Base-by-base conservation (phyloP, 345 rosid species). In the Clausena lansium region DNA sequence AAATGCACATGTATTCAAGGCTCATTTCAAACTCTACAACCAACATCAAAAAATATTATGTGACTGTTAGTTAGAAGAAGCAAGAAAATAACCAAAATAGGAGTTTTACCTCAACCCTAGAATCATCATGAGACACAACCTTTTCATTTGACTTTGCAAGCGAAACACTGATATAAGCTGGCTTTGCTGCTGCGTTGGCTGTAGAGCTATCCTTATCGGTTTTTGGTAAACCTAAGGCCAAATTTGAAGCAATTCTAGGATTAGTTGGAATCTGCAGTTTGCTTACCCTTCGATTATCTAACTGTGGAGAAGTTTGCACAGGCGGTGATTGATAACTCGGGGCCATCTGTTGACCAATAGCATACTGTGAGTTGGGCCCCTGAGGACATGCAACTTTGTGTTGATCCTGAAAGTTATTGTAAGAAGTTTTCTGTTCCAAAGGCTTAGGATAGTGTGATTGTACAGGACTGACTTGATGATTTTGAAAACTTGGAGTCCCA, bases 201-300 rank as follows among this genome's bases (percentile, higher is more conserved):
- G 79, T 70, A 78, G 86, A 82, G 75, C 88, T 81, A 76, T 83
- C 96, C 88, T 91, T 97, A 7, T 89, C 90, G 62, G 85, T 75
- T 88, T 94, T 97, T 59, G 88, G 79, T 61, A 86, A 84, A 79
- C 94, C 94, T 79, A 87, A 75, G 67, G 90, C 91, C 88, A 94
- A 86, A 86, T 93, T 93, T 78, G 99, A 89, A 81, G 94, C 98
- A 85, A 94, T 93, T 86, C 96, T 91, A 78, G 98, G 99, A 85
- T 97, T 97, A 83, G 98, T 94, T 73, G 91, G 98, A 82, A 97
- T 93, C 90, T 97, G 98, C 82, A 97, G 75, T 84, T 89, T 93
- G 91, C 89, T 89, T 84, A 83, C 89, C 85, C 92, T 91, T 83
- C 81, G 90, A 8, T 91, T 71, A 81, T 91, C 96, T 50, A 83